phyloP scores from a whole-genome alignment of 371 early-diverging fungal genomes.

The Rhizopus sp. region DNA sequence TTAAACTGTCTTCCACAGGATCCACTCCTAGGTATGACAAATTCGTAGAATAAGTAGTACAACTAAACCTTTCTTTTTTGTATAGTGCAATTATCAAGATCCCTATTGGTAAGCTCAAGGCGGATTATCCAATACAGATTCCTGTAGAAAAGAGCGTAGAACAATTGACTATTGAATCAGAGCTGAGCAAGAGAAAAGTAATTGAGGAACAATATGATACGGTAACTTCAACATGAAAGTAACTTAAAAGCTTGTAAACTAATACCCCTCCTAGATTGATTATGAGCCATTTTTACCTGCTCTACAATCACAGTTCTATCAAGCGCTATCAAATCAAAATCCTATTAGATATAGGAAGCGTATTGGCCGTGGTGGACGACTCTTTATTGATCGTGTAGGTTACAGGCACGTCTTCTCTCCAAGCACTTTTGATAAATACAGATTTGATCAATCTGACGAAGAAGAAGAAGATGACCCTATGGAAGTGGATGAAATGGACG shows the following conservation, averaged over 20 bases:
- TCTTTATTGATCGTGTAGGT: conserved; percentile 55
- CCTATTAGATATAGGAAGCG: conserved; percentile 50
- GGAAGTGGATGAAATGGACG: conserved; percentile 33
- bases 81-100: conserved; percentile 35
- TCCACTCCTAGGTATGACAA: conserved; percentile 29
- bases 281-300: conserved; percentile 51
- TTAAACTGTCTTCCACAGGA: conserved; percentile 30
- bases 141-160: conserved; percentile 21
- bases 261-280: conserved; percentile 34
- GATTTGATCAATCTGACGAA: conserved; percentile 24
- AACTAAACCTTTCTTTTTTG: conserved; percentile 1
- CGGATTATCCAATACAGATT: conserved; percentile 8
- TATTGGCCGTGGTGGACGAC: conserved; percentile 62
- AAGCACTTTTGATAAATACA: too few relatives aligned
- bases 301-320: conserved; percentile 38
- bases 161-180: conserved; percentile 40
- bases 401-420: conserved; percentile 4
- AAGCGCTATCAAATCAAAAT: conserved; percentile 19
- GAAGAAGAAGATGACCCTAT: neutral
- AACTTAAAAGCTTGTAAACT: neutral
- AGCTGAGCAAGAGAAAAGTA: conserved; percentile 44
- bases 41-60: neutral
- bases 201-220: conserved; percentile 50
- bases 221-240: conserved; percentile 11
- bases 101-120: conserved; percentile 28